Conservation (phyloP, 2,329 filamentous ascomycete genomes). For the Neofusicoccum sp. region DNA sequence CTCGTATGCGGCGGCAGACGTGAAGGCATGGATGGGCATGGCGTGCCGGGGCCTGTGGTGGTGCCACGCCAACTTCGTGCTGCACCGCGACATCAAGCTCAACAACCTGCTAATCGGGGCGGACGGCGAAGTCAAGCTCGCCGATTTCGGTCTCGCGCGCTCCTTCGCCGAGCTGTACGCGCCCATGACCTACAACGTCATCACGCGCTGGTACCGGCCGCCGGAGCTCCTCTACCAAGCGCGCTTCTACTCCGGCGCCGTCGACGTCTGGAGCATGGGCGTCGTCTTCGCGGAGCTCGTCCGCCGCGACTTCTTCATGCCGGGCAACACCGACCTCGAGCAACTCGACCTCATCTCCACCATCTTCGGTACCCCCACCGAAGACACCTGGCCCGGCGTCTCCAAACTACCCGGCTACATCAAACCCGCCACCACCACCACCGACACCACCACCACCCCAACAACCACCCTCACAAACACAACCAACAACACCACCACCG, state of each 20-base stretch:
- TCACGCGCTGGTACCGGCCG: slow-evolving; percentile 95
- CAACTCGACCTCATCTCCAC: slow-evolving; percentile 83
- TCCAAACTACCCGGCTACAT: slow-evolving; percentile 76
- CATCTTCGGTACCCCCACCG: slow-evolving; percentile 83
- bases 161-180: slow-evolving; percentile 84
- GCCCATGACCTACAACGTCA: slow-evolving; percentile 89
- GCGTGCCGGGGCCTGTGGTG: slow-evolving; percentile 90
- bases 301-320: slow-evolving; percentile 76
- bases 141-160: slow-evolving; percentile 94
- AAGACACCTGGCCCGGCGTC: slow-evolving; percentile 95
- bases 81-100: slow-evolving; percentile 98
- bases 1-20: slow-evolving; percentile 81
- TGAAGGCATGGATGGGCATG: slow-evolving; percentile 99
- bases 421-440: slow-evolving; percentile 55
- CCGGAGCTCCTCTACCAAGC: slow-evolving; percentile 92
- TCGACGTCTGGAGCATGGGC: slow-evolving; percentile 92
- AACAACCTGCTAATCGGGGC: slow-evolving; percentile 96
- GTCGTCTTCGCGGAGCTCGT: slow-evolving; percentile 91
- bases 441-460: slow-evolving; percentile 41
- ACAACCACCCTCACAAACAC: not conserved
- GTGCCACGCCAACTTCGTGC: slow-evolving; percentile 89
- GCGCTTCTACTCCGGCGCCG: slow-evolving; percentile 81
- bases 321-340: slow-evolving; percentile 79
- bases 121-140: slow-evolving; percentile 90
- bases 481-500: slow-evolving; percentile 62